phyloP scores from a whole-genome alignment of 2,329 filamentous ascomycete genomes.

The Tolypocladium paradoxum region DNA sequence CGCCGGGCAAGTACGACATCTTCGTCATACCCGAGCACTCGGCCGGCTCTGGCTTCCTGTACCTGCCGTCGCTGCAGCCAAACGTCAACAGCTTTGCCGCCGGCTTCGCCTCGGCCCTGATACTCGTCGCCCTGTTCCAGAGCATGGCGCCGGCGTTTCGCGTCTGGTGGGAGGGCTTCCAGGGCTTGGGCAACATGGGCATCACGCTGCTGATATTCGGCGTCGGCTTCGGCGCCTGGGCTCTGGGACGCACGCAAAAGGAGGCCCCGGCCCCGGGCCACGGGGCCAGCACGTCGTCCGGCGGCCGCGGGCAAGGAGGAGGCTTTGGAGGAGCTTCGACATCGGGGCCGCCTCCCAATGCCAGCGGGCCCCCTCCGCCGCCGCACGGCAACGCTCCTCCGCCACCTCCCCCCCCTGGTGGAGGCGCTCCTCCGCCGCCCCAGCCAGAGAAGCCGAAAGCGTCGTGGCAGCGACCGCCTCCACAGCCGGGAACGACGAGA shows the following conservation, averaged over 20 bases:
- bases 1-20: conserved; percentile 89
- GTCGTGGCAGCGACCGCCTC: conserved; percentile 10
- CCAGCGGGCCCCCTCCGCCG: conserved; percentile 21
- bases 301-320: conserved; percentile 11
- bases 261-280: conserved; percentile 11
- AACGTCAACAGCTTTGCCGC: conserved; percentile 87
- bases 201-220: conserved; percentile 61
- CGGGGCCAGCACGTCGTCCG: conserved; percentile 10
- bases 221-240: conserved; percentile 71
- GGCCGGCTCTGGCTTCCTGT: conserved; percentile 79
- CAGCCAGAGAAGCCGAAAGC: conserved; percentile 8
- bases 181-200: conserved; percentile 61
- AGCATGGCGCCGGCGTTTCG: conserved; percentile 63
- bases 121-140: conserved; percentile 62
- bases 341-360: conserved; percentile 19
- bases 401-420: conserved; percentile 3
- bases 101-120: conserved; percentile 67
- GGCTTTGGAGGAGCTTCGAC: conserved; percentile 17
- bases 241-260: conserved; percentile 30
- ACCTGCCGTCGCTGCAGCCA: conserved; percentile 79
- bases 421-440: conserved; percentile 4
- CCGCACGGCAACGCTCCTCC: conserved; percentile 9
- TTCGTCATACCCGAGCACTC: conserved; percentile 93
- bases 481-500: conserved; percentile 10
- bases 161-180: conserved; percentile 60